phyloP scores from a whole-genome alignment of 1,284 basidiomycete genomes.

The Boletus holoroseus region DNA sequence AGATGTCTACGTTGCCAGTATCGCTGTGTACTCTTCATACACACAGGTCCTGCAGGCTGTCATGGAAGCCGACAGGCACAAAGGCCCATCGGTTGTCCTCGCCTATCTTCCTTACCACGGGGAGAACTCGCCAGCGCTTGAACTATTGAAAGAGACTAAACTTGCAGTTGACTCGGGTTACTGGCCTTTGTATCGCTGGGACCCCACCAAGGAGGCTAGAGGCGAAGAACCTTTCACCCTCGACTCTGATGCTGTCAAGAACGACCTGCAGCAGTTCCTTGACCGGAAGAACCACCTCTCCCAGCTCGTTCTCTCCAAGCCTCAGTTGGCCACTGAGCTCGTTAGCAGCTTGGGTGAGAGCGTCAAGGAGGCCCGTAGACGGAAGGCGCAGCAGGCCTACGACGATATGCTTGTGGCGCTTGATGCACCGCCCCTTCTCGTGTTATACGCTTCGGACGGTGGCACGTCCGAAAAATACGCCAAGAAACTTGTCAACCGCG shows the following conservation, averaged over 20 bases:
- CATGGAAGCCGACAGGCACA: constrained; percentile 86
- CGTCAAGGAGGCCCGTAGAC: constrained; percentile 79
- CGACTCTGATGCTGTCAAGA: constrained; percentile 92
- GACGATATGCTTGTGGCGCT: constrained; percentile 79
- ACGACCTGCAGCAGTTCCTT: constrained; percentile 92
- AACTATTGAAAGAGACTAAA: constrained; percentile 95
- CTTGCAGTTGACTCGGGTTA: constrained; percentile 94
- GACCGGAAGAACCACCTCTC: constrained; percentile 96
- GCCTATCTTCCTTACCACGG: constrained; percentile 89
- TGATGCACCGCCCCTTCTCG: constrained; percentile 84
- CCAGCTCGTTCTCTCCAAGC: constrained; percentile 79
- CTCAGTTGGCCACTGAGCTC: constrained; percentile 78
- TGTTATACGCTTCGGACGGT: constrained; percentile 92
- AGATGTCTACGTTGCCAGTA: constrained; percentile 91
- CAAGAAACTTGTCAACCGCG: constrained; percentile 81
- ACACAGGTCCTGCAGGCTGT: constrained; percentile 91
- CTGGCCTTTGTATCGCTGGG: constrained; percentile 99
- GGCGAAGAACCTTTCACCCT: constrained; percentile 86
- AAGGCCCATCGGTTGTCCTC: constrained; percentile 88
- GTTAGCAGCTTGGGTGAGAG: constrained; percentile 82
- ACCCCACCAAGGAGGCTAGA: constrained; percentile 73
- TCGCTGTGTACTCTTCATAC: constrained; percentile 95
- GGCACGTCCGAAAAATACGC: constrained; percentile 95
- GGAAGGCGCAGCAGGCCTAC: constrained; percentile 83
- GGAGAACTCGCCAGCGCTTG: constrained; percentile 76